Evolutionary conservation across 192 early-diverging fungal genomes (phyloP), one percentile per base, ranked within the genome.

Genomic region (Rhizoclosmatium globosum): DNA sequence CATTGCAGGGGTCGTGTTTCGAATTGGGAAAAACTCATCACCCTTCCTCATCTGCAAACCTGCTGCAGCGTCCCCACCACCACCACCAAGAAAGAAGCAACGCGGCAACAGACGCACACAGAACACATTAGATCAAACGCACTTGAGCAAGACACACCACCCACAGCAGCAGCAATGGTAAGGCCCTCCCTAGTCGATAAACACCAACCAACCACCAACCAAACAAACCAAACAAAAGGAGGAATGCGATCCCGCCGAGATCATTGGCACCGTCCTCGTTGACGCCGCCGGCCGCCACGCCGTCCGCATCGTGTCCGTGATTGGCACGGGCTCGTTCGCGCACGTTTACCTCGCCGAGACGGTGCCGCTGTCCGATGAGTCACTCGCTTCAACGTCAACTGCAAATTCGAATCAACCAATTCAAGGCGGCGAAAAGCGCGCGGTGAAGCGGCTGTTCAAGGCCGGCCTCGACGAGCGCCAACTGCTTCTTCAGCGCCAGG

Each of bases 241-340:
- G 38, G 69, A 71, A 19, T 59, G 57, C 47, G 78, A 79, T 57
- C 79, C 79, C 7, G 31, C 13, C 21, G 79, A 73, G 41, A 75
- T 80, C 43, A 13, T 80, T 17, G 79, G 72, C 19, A 75, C 73
- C 11, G 72, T 74, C 9, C 66, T 80, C 23, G 62, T 80, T 2
- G 79, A 80, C 57, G 19, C 72, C 6, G 47, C 65, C 15, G 72
- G 79, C 39, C 61, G 59, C n/a, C 61, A 74, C 57, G 73, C 73
- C 42, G 71, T 74, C 3, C 62, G 72, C 9, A 80, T 86, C 59
- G 41, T 71, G 15, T 79, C 77, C 41, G 68, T 85, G 19, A 82
- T 87, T 69, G 82, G 82, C 57, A 83, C 83, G 7, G 86, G 86
- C 9, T 85, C 83, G 38, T 87, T 87, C 75, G 86, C 86, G 3